A percentile compares a stretch with the other conserved stretches of the same genome.
Evolutionary conservation across 176 grass and related monocot genomes (phyloP).

Genomic region (Carex pumila): DNA sequence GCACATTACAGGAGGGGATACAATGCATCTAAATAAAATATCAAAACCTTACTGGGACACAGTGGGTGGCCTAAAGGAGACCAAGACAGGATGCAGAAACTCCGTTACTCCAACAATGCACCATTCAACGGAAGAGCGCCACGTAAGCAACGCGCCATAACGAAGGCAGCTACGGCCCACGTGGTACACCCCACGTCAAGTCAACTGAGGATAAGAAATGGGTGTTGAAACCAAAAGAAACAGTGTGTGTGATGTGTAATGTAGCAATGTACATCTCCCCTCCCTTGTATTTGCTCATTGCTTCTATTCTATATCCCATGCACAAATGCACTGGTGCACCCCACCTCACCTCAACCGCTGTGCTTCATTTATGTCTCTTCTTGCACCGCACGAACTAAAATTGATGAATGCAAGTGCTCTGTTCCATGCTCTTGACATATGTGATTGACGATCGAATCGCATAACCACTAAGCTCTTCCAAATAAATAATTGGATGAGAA

Average conservation of each 20-base stretch:
- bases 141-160: constrained; percentile 2
- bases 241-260: background rate
- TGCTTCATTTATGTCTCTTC: background rate
- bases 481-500: background rate
- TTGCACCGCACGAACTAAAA: background rate
- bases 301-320: background rate
- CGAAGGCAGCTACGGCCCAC: background rate
- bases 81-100: background rate
- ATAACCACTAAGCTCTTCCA: background rate
- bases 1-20: background rate
- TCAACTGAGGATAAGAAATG: background rate
- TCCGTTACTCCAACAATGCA: background rate
- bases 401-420: background rate
- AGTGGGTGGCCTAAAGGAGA: background rate
- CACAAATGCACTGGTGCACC: background rate
- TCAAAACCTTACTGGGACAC: background rate
- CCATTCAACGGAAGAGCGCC: background rate
- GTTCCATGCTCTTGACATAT: background rate
- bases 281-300: background rate
- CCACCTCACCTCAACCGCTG: background rate
- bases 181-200: constrained; percentile 12
- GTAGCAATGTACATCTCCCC: background rate
- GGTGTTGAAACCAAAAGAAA: background rate
- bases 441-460: background rate
- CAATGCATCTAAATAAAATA: background rate